phyloP scores from a whole-genome alignment of 805 yeast species.

The Pichia phayaonensis region DNA sequence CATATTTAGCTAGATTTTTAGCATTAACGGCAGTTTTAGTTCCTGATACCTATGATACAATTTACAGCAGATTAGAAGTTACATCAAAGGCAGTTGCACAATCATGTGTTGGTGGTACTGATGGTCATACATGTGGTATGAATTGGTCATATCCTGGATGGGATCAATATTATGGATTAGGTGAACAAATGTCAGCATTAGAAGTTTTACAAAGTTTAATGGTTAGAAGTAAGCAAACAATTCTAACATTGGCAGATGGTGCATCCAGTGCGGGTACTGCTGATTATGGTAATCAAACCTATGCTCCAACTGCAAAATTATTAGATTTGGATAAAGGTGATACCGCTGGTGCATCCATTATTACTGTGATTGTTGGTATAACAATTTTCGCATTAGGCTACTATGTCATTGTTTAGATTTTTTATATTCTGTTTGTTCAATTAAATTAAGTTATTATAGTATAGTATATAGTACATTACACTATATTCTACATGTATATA shows the following conservation, averaged over 20 bases:
- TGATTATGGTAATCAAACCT: slow-evolving; percentile 54
- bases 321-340: slow-evolving; percentile 37
- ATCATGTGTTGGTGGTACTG: slow-evolving; percentile 67
- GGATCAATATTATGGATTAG: slow-evolving; percentile 66
- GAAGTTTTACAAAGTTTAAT: slow-evolving; percentile 51
- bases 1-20: slow-evolving; percentile 66
- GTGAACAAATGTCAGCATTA: slow-evolving; percentile 72
- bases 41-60: slow-evolving; percentile 41
- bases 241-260: slow-evolving; percentile 35
- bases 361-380: slow-evolving; percentile 48
- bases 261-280: slow-evolving; percentile 43
- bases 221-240: slow-evolving; percentile 39
- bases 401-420: slow-evolving; percentile 10
- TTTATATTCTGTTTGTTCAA: not conserved
- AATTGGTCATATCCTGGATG: slow-evolving; percentile 54
- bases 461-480: too few species aligned
- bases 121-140: slow-evolving; percentile 70
- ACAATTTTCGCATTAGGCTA: slow-evolving; percentile 23
- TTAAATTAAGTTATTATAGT: not conserved
- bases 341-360: slow-evolving; percentile 62
- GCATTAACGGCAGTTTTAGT: slow-evolving; percentile 67
- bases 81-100: slow-evolving; percentile 64
- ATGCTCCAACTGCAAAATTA: slow-evolving; percentile 33
- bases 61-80: slow-evolving; percentile 32
- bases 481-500: too few species aligned